Percentiles rank a stretch among this genome's conserved stretches.
Evolutionary conservation across 129 eudicot genomes (phyloP).

Genomic region (Solidago caesia): DNA sequence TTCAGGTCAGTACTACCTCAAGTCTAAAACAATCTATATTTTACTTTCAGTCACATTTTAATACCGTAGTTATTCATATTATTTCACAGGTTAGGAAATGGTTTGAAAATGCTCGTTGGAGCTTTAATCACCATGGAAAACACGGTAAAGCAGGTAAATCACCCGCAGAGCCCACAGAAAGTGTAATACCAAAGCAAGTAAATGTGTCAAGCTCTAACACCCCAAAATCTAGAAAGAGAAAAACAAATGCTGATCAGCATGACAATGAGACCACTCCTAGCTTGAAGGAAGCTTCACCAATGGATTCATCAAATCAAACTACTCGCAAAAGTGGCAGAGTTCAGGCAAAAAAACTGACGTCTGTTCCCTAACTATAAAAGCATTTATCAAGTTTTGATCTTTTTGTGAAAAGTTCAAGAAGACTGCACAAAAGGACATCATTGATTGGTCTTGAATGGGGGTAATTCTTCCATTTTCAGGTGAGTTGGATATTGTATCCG

Average conservation of each 20-base stretch:
- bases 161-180: conserved; percentile 25
- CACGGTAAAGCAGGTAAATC: conserved; percentile 16
- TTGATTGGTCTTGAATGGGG: conserved; percentile 9
- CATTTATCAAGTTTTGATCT: conserved; percentile 17
- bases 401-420: conserved; percentile 4
- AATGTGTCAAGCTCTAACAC: conserved; percentile 25
- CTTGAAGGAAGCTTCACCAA: conserved; percentile 27
- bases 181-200: not conserved
- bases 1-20: conserved; percentile 43
- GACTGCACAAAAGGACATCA: not conserved
- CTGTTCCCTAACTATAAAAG: conserved; percentile 10
- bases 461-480: not conserved
- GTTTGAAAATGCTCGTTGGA: conserved; percentile 90
- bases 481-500: conserved; percentile 17
- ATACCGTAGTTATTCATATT: not conserved
- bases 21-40: not conserved
- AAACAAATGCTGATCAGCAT: conserved; percentile 18
- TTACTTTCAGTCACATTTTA: not conserved
- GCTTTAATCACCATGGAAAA: conserved; percentile 47
- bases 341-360: conserved; percentile 36
- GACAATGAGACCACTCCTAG: conserved; percentile 19
- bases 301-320: conserved; percentile 24
- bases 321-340: conserved; percentile 43
- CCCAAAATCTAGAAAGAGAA: conserved; percentile 33
- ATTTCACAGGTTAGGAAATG: conserved; percentile 67